These are phyloP conservation scores for Lumnitzera racemosa DNA, from an alignment of 345 rosid species.

Conservation along the genomic window DNA sequence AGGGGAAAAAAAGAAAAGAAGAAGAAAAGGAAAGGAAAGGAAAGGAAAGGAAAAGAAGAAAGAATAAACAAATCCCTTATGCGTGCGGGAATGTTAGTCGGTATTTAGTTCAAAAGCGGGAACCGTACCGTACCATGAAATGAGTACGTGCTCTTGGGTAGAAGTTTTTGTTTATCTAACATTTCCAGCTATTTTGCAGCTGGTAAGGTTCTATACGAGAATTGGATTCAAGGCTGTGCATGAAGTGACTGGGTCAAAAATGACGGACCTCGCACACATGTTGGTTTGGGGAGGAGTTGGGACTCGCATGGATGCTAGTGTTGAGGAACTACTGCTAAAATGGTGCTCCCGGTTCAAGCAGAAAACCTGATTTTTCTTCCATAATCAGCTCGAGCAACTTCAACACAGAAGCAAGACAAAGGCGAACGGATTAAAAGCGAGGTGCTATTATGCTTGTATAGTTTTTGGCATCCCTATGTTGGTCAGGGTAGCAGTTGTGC, in stretches of 20 bases:
- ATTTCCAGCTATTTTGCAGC: constrained; percentile 20
- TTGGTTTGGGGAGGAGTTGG: constrained; percentile 92
- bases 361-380: constrained; percentile 6
- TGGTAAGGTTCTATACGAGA: constrained; percentile 78
- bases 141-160: not conserved
- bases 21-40: no score
- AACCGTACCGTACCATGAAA: not conserved
- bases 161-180: not conserved
- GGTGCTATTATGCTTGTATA: no score
- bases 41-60: no score
- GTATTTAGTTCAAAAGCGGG: no score
- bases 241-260: constrained; percentile 77
- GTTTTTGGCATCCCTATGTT: no score
- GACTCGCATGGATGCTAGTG: constrained; percentile 82
- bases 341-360: constrained; percentile 62
- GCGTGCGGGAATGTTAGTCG: no score
- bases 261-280: constrained; percentile 74
- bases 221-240: constrained; percentile 63
- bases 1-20: no score
- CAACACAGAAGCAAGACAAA: no score
- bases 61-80: no score
- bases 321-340: constrained; percentile 57
- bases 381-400: no score
- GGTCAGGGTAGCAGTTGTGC: no score
- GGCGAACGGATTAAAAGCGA: no score